Evolutionary conservation across 2,329 filamentous ascomycete species (phyloP), one percentile per base, ranked within the genome.

Genomic region (Neoscytalidium dimidiatum): DNA sequence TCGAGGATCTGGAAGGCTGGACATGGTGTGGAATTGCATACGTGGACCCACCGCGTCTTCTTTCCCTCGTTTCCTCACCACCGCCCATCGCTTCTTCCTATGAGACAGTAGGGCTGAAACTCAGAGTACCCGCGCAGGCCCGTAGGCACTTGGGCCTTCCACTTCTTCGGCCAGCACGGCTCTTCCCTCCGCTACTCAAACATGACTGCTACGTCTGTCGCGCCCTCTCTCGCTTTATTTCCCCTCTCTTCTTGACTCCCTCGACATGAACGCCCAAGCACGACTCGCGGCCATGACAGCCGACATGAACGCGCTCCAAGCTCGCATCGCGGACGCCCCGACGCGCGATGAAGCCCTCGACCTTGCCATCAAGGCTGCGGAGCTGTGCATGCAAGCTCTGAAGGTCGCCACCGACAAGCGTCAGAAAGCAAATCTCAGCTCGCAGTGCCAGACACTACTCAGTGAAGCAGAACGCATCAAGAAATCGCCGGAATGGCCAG

Each of bases 311-410:
- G 69, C 69, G 7, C 72, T 70, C 44, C 69, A 70, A 75, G 79
- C 77, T 66, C 79, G 79, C 71, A 79, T 89, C 70, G 76, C 81
- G 66, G 74, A 76, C 66, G 80, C 86, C 41, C 74, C 75, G 26
- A 85, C 83, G 53, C 84, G 86, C 69, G 79, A 85, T 69, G 87
- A 88, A 70, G 92, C 92, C 48, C 83, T 97, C 64, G 81, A 88
- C 60, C 85, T 91, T 75, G 89, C 92, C 57, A 92, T 97, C 72
- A 82, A 84, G 68, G 91, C 91, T 4, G 90, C 89, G 23, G 92
- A 97, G 74, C 81, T 90, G 58, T 94, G 95, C 70, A 92, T 97
- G 88, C 86, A 87, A 72, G 92, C 92, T 2, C 81, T 92, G 62
- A 83, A 82, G 66, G 81, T 91, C 66, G 85, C 89, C 5, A 77